phyloP scores from a whole-genome alignment of 2,329 filamentous ascomycete genomes.

The Epichloe baconii region DNA sequence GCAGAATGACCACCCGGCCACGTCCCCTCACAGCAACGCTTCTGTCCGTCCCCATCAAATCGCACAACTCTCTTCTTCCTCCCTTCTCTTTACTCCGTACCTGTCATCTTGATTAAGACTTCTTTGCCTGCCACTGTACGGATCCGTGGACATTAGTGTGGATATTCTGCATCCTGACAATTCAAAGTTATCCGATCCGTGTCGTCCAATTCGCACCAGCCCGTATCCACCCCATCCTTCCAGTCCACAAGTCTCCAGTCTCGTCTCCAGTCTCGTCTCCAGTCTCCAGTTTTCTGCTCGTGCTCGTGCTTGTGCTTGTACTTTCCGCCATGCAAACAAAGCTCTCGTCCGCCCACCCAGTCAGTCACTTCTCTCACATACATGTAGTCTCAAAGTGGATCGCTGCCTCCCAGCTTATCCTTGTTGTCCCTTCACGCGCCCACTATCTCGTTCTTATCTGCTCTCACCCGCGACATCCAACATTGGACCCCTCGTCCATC shows the following conservation, averaged over 20 bases:
- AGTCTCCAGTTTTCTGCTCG: not conserved
- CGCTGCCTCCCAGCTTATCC: not conserved
- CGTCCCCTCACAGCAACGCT: not conserved
- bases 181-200: not conserved
- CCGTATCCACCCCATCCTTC: not conserved
- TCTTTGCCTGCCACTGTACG: no score
- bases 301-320: no score
- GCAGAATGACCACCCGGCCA: no score
- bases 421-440: not conserved
- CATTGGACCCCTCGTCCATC: not conserved
- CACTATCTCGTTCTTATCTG: constrained; percentile 1
- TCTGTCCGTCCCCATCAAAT: not conserved
- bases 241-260: no score
- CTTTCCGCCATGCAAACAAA: not conserved
- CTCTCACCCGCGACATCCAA: not conserved
- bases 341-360: not conserved
- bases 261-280: not conserved
- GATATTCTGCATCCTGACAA: no score
- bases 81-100: not conserved
- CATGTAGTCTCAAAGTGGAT: not conserved
- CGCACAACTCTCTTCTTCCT: no score
- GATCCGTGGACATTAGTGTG: no score
- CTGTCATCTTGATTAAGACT: not conserved
- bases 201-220: not conserved
- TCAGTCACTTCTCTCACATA: no score